Evolutionary conservation across 441 rosid genomes (phyloP).

Genomic region (Populus hybrid): DNA sequence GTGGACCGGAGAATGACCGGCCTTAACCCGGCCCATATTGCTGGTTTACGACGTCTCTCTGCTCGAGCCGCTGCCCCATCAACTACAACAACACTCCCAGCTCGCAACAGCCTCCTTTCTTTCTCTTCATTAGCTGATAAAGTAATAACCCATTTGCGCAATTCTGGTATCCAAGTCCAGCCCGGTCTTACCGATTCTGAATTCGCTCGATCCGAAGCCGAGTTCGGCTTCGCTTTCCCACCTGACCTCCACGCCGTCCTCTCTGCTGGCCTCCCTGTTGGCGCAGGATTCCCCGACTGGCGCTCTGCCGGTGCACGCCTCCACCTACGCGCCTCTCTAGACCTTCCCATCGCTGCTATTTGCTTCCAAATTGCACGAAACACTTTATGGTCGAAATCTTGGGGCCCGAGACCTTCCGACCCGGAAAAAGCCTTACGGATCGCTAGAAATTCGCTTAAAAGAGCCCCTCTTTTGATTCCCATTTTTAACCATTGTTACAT

Average conservation of each 20-base stretch:
- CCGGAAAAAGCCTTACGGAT: conserved; percentile 81
- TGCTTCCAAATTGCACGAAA: conserved; percentile 87
- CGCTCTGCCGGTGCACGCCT: conserved; percentile 73
- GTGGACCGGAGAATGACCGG: conserved; percentile 93
- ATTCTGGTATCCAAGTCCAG: conserved; percentile 70
- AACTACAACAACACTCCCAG: conserved; percentile 34
- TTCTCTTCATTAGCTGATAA: conserved; percentile 73
- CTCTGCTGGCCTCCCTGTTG: conserved; percentile 79
- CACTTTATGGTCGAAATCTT: conserved; percentile 82
- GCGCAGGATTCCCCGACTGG: conserved; percentile 93
- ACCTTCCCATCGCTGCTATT: conserved; percentile 83
- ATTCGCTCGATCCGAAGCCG: conserved; percentile 84
- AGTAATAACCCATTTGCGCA: conserved; percentile 63
- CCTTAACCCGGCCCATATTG: conserved; percentile 84
- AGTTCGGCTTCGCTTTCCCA: conserved; percentile 84
- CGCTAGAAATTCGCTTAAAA: conserved; percentile 81
- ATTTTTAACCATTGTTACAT: conserved; percentile 89
- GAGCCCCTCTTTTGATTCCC: conserved; percentile 87
- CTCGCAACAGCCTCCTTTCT: conserved; percentile 63
- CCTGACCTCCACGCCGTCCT: conserved; percentile 90
- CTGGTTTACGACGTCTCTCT: conserved; percentile 92
- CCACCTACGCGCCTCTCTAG: conserved; percentile 75
- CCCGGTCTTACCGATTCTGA: conserved; percentile 79
- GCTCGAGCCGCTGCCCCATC: conserved; percentile 88
- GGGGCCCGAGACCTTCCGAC: conserved; percentile 83